These are phyloP conservation scores for Dipodascopsis uninucleata DNA, from an alignment of 805 yeast species.

Conservation along the genomic window DNA sequence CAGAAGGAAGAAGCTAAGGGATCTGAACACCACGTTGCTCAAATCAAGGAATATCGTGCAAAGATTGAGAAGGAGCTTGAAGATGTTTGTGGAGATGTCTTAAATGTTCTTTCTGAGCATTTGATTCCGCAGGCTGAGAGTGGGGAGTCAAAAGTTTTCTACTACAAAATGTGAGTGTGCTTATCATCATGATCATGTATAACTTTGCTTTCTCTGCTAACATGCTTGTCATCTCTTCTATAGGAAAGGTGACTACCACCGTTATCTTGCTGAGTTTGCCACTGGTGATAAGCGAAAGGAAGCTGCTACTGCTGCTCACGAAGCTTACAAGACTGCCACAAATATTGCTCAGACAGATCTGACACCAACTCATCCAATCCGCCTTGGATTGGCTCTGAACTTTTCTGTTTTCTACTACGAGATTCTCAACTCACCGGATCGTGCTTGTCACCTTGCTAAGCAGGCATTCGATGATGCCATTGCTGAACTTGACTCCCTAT, in stretches of 20 bases:
- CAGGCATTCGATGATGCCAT: slow-evolving; percentile 95
- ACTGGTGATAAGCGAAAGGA: slow-evolving; percentile 87
- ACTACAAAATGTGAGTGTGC: slow-evolving; percentile 78
- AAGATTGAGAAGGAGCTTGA: slow-evolving; percentile 93
- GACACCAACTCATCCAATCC: slow-evolving; percentile 98
- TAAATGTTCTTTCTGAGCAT: slow-evolving; percentile 81
- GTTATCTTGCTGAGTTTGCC: slow-evolving; percentile 98
- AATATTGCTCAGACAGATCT: slow-evolving; percentile 97
- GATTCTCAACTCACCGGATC: slow-evolving; percentile 88
- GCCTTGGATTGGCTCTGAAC: slow-evolving; percentile 92
- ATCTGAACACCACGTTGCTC: slow-evolving; percentile 73
- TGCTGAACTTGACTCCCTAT: slow-evolving; percentile 87
- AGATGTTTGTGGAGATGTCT: slow-evolving; percentile 91
- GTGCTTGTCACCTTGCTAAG: slow-evolving; percentile 92
- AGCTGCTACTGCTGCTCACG: slow-evolving; percentile 90
- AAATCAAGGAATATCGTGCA: slow-evolving; percentile 91
- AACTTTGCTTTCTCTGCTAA: background rate
- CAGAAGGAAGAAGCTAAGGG: slow-evolving; percentile 99
- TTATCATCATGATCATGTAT: background rate
- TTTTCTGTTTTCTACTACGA: slow-evolving; percentile 92
- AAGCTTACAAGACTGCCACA: slow-evolving; percentile 93
- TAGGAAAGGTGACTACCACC: slow-evolving; percentile 94
- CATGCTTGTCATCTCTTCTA: background rate
- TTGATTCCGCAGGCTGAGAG: slow-evolving; percentile 92
- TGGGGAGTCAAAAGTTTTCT: slow-evolving; percentile 97